Evolutionary conservation across 2,329 filamentous ascomycete species (phyloP), one percentile per base, ranked within the genome.

Genomic region (Rutstroemia sydowiana): DNA sequence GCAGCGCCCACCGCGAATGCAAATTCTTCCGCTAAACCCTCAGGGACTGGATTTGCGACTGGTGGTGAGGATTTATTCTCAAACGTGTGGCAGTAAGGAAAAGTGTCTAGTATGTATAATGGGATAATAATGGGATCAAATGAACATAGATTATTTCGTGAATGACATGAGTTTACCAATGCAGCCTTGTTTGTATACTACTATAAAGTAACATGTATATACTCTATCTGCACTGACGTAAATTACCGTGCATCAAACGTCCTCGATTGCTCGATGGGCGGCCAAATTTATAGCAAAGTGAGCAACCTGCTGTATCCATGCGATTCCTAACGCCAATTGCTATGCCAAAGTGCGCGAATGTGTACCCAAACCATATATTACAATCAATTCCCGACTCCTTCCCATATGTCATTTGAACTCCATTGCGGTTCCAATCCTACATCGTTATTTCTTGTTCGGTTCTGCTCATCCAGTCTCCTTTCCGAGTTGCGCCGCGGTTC

Each of bases 11-110:
- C 76, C 45, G 79, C 86, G 70, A 73, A 83, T 31, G 71, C 77
- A 23, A 71, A 75, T 20, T 79, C 79, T 13, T 80, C 84, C 59
- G 82, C 79, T 18, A 51, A 51, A 21, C 32, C 48, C 37, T 36
- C 31, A 1, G 37, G 16, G 20, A 37, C 40, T 4, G 48, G 48
- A 5, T 51, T 51, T 26, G 30, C 46, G 7, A 42, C 46, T 9
- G 81, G 76, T 48, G 83, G 81, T 50, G 92, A 96, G 59, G 92
- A 97, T 71, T 69, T 97, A 63, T 97, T 97, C 70, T 90, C 86
- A 30, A 97, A 97, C 69, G 92, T 97, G 45, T 97, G 92, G 92
- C 80, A 90, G 72, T 96, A 56, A 72, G 61, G 48, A 44, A 21
- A 41, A 5, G 37, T 5, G 11, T 18, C 10, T 7, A 5, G 37